These are phyloP conservation scores for Porphyrellus cyaneotinctus DNA, from an alignment of 768 basidiomycete species.

Conservation along the genomic window DNA sequence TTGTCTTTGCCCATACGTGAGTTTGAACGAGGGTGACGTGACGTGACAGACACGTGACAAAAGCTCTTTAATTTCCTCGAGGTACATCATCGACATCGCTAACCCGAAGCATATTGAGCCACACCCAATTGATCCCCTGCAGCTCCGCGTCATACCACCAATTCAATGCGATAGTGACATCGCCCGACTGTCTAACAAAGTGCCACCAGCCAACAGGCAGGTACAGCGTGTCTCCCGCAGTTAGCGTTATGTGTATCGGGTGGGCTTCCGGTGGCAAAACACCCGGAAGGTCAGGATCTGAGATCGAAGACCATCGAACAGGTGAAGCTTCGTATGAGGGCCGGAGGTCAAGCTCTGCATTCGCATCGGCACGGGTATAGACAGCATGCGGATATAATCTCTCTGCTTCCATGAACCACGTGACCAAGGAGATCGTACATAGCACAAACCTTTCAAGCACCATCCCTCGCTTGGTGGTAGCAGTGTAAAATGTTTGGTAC, in stretches of 20 bases:
- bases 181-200: slow-evolving; percentile 69
- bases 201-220: slow-evolving; percentile 97
- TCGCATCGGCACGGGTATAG: slow-evolving; percentile 42
- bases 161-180: slow-evolving; percentile 67
- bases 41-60: slow-evolving; percentile 22
- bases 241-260: slow-evolving; percentile 63
- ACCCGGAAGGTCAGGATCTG: slow-evolving; percentile 49
- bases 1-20: slow-evolving; percentile 65
- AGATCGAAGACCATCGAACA: slow-evolving; percentile 82
- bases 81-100: slow-evolving; percentile 3
- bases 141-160: slow-evolving; percentile 90
- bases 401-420: slow-evolving; percentile 38
- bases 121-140: slow-evolving; percentile 65
- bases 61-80: slow-evolving; percentile 31
- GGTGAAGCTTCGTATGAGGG: slow-evolving; percentile 34
- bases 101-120: slow-evolving; percentile 59
- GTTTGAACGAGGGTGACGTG: slow-evolving; percentile 4
- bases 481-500: slow-evolving; percentile 80
- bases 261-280: slow-evolving; percentile 50
- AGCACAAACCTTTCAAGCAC: slow-evolving; percentile 66
- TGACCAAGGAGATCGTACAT: background rate
- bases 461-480: slow-evolving; percentile 88
- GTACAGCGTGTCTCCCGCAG: slow-evolving; percentile 77
- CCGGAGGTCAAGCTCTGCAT: slow-evolving; percentile 25
- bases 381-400: slow-evolving; percentile 61